Evolutionary conservation across 2,329 filamentous ascomycete genomes (phyloP).

Genomic region (Calonectria henricotiae): DNA sequence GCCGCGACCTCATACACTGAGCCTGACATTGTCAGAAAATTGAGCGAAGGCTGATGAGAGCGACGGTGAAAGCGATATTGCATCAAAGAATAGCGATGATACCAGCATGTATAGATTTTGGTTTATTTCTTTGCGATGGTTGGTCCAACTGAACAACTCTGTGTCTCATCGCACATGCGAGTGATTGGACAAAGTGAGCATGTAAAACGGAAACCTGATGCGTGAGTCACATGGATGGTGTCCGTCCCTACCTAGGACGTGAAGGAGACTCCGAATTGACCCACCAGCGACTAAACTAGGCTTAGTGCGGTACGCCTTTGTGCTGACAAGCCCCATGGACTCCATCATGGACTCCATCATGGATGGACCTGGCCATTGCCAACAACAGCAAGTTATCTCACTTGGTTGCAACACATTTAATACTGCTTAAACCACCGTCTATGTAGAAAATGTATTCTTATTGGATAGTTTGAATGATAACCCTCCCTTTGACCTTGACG

Average conservation of each 20-base stretch:
- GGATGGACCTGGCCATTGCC: too few relatives aligned
- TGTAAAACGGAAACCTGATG: neutral
- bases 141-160: neutral
- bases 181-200: neutral
- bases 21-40: neutral
- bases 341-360: too few relatives aligned
- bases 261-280: neutral
- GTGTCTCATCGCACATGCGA: too few relatives aligned
- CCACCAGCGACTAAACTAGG: neutral
- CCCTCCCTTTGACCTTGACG: too few relatives aligned
- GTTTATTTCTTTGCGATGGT: neutral
- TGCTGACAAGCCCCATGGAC: too few relatives aligned
- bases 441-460: too few relatives aligned
- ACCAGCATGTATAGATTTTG: too few relatives aligned
- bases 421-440: too few relatives aligned
- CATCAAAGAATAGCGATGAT: neutral
- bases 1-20: slow-evolving; percentile 7
- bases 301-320: neutral
- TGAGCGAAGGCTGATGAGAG: too few relatives aligned
- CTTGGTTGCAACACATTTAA: too few relatives aligned
- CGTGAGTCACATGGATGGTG: slow-evolving; percentile 1
- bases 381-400: too few relatives aligned
- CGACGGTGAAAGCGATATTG: neutral
- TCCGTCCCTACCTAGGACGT: neutral
- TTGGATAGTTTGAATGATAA: too few relatives aligned